Evolutionary conservation across 2,329 filamentous ascomycete genomes (phyloP).

Genomic region (Penicillium sp.): DNA sequence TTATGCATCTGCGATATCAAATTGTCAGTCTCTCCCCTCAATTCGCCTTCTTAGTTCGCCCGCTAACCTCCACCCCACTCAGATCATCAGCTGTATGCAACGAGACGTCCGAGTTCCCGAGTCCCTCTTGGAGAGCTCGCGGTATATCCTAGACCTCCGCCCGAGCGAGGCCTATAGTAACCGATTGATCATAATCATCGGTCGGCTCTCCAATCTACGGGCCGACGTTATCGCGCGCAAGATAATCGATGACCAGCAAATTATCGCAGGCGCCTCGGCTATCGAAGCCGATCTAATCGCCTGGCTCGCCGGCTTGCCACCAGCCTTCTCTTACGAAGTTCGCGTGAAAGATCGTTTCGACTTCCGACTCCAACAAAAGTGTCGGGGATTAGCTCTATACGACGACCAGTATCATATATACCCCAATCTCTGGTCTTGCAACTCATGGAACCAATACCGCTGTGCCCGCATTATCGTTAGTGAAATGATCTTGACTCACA

Average conservation of each 20-base stretch:
- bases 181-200: slow-evolving; percentile 29
- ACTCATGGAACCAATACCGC: slow-evolving; percentile 61
- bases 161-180: slow-evolving; percentile 30
- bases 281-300: slow-evolving; percentile 37
- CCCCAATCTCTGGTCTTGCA: slow-evolving; percentile 53
- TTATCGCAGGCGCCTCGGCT: slow-evolving; percentile 32
- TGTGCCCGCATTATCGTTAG: slow-evolving; percentile 58
- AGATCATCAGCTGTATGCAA: slow-evolving; percentile 41
- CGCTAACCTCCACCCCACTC: slow-evolving; percentile 3
- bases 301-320: slow-evolving; percentile 31
- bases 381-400: slow-evolving; percentile 38
- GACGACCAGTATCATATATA: slow-evolving; percentile 58
- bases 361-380: slow-evolving; percentile 37
- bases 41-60: background rate
- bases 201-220: slow-evolving; percentile 33
- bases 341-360: slow-evolving; percentile 24
- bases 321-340: slow-evolving; percentile 29
- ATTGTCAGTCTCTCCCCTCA: slow-evolving; percentile 45
- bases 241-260: slow-evolving; percentile 27
- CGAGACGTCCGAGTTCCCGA: slow-evolving; percentile 30
- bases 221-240: slow-evolving; percentile 31
- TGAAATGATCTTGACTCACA: slow-evolving; percentile 46
- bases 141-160: slow-evolving; percentile 29
- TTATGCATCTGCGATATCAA: slow-evolving; percentile 58
- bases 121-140: slow-evolving; percentile 33